Conservation (phyloP, 352 stramenopile genomes). For the Phytophthora rubi region DNA sequence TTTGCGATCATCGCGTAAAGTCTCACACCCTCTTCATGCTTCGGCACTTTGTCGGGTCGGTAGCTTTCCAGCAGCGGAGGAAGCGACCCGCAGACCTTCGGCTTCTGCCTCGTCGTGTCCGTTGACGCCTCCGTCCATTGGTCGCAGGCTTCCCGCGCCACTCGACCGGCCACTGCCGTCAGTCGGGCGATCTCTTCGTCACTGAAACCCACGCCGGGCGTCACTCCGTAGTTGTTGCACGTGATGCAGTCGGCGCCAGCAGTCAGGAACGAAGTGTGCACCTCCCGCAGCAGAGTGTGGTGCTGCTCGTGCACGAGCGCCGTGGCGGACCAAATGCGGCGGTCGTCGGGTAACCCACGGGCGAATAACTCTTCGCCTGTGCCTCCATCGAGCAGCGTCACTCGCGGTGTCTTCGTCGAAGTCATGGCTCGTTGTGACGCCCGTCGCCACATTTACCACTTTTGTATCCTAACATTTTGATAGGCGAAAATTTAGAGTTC, state of each 20-base stretch:
- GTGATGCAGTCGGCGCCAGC: constrained; percentile 86
- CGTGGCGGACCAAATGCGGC: constrained; percentile 89
- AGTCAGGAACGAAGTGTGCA: constrained; percentile 85
- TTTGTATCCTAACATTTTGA: constrained; percentile 14
- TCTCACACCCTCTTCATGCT: constrained; percentile 69
- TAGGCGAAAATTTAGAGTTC: background rate
- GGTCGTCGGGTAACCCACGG: constrained; percentile 83
- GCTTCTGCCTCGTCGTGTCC: constrained; percentile 14
- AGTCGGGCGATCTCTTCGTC: constrained; percentile 66
- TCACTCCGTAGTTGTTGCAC: constrained; percentile 93
- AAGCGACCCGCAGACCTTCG: constrained; percentile 72
- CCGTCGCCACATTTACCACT: constrained; percentile 4
- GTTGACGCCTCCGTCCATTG: constrained; percentile 16
- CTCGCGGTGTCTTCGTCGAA: constrained; percentile 3
- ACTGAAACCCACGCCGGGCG: constrained; percentile 85
- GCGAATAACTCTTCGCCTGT: constrained; percentile 92
- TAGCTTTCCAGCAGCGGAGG: constrained; percentile 91
- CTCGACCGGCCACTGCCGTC: constrained; percentile 53
- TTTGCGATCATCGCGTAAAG: constrained; percentile 73
- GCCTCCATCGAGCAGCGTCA: constrained; percentile 84
- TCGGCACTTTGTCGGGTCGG: constrained; percentile 78
- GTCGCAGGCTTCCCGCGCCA: constrained; percentile 61
- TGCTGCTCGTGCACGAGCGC: constrained; percentile 77
- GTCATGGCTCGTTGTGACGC: constrained; percentile 14
- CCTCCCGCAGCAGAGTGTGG: constrained; percentile 72